Evolutionary conservation across 768 basidiomycete species (phyloP).

Genomic region (Suillus spraguei): DNA sequence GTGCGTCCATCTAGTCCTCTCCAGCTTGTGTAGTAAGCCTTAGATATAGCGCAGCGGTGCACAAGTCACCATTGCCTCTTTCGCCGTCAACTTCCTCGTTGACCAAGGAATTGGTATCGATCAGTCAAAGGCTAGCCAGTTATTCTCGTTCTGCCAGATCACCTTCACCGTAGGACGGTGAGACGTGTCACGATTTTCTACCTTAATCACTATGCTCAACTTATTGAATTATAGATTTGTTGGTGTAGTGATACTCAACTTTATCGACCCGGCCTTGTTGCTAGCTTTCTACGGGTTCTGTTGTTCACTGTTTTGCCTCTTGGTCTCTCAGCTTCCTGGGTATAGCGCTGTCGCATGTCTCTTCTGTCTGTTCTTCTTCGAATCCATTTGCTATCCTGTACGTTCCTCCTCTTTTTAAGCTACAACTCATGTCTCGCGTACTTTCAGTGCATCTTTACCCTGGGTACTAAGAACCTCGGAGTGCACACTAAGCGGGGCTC

Average conservation of each 20-base stretch:
- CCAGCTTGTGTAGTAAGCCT: not conserved
- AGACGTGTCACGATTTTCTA: constrained; percentile 16
- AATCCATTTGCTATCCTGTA: constrained; percentile 73
- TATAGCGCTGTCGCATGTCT: constrained; percentile 59
- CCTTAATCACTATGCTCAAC: constrained; percentile 1
- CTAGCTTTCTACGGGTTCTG: constrained; percentile 53
- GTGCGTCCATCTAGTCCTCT: constrained; percentile 36
- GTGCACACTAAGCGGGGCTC: constrained; percentile 62
- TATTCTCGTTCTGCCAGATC: constrained; percentile 75
- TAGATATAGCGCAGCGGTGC: constrained; percentile 46
- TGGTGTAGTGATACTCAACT: constrained; percentile 60
- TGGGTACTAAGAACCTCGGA: constrained; percentile 66
- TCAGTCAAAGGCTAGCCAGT: constrained; percentile 54
- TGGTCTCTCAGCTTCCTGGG: constrained; percentile 53
- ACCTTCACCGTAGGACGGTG: constrained; percentile 66
- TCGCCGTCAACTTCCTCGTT: constrained; percentile 71
- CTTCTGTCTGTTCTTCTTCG: constrained; percentile 72
- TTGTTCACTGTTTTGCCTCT: constrained; percentile 55
- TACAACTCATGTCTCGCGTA: constrained; percentile 1
- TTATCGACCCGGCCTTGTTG: constrained; percentile 65
- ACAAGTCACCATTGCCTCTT: constrained; percentile 65
- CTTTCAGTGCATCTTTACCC: constrained; percentile 58
- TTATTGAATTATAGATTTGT: constrained; percentile 49
- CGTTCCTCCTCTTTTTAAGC: constrained; percentile 20
- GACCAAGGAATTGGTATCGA: constrained; percentile 60